Percentiles rank a stretch among this genome's conserved stretches.
phyloP scores from a whole-genome alignment of 805 yeast genomes.

The Yamadazyma paraphyllophila region DNA sequence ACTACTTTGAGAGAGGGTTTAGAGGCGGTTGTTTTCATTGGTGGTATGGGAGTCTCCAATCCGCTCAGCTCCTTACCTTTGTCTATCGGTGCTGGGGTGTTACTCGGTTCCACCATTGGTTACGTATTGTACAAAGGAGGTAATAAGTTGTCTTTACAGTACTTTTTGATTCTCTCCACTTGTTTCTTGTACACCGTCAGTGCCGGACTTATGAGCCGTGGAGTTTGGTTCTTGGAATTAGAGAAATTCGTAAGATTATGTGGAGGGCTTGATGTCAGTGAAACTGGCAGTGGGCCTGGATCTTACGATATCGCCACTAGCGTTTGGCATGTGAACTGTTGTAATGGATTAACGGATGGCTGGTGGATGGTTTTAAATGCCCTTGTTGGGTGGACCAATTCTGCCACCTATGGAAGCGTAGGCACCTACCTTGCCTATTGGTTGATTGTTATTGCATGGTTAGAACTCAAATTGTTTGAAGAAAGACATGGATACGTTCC shows the following conservation, averaged over 20 bases:
- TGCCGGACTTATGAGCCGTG: constrained; percentile 45
- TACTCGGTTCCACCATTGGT: constrained; percentile 35
- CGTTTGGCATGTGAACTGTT: constrained; percentile 48
- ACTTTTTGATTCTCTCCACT: constrained; percentile 38
- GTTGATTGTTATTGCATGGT: constrained; percentile 31
- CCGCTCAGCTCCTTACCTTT: constrained; percentile 32
- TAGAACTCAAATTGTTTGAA: constrained; percentile 31
- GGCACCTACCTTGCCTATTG: constrained; percentile 36
- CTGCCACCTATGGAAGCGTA: constrained; percentile 46
- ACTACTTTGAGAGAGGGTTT: constrained; percentile 42
- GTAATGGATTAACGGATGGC: constrained; percentile 44
- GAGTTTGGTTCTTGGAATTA: constrained; percentile 44
- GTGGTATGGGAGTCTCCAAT: constrained; percentile 38
- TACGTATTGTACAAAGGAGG: constrained; percentile 38
- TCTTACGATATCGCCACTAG: constrained; percentile 40
- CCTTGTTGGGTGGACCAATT: constrained; percentile 45
- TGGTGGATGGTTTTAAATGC: constrained; percentile 50
- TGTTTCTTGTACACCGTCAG: constrained; percentile 43
- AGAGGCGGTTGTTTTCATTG: constrained; percentile 44
- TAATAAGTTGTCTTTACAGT: constrained; percentile 41
- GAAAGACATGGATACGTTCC: constrained; percentile 40
- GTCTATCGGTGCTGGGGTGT: constrained; percentile 28
- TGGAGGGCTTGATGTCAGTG: constrained; percentile 42
- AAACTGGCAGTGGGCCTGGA: constrained; percentile 47
- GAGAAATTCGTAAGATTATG: constrained; percentile 37